A percentile compares a stretch with the other conserved stretches of the same genome.
These are phyloP conservation scores for Plectranthus barbatus DNA, from an alignment of 257 asterid genomes.

Conservation along the genomic window DNA sequence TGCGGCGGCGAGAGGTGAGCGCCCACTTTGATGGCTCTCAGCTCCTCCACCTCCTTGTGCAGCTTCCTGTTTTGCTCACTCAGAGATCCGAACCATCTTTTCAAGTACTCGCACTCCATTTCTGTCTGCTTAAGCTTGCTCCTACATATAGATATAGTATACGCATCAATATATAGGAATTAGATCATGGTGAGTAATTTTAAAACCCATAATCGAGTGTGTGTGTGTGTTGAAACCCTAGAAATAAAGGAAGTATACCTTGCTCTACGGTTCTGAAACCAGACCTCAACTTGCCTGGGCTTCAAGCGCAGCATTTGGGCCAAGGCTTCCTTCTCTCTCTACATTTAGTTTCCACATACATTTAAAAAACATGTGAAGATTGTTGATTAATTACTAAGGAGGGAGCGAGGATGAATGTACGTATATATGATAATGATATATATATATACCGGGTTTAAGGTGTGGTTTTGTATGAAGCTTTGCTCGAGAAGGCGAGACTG, in stretches of 20 bases:
- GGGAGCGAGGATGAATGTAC: background rate
- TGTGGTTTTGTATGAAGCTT: constrained; percentile 57
- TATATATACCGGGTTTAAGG: constrained; percentile 51
- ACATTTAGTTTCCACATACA: constrained; percentile 11
- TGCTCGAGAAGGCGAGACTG: constrained; percentile 80
- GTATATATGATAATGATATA: constrained; percentile 12
- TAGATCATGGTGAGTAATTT: too few species aligned
- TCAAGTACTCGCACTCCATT: constrained; percentile 62
- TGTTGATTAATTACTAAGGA: too few species aligned
- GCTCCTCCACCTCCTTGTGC: constrained; percentile 53
- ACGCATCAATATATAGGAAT: too few species aligned
- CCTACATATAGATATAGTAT: constrained; percentile 15
- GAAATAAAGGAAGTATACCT: constrained; percentile 30
- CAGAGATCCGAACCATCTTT: constrained; percentile 63
- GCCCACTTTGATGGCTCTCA: constrained; percentile 42
- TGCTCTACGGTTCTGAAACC: constrained; percentile 97
- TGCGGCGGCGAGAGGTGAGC: constrained; percentile 30
- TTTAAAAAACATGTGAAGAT: background rate
- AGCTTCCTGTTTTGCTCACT: constrained; percentile 58
- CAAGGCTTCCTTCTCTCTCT: constrained; percentile 71
- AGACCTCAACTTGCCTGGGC: constrained; percentile 85
- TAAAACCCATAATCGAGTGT: too few species aligned
- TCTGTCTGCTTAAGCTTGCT: constrained; percentile 88
- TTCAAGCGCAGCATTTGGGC: constrained; percentile 51
- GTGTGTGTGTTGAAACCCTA: too few species aligned